Base-by-base conservation (phyloP, 2,329 filamentous ascomycete genomes). In the Ustulina deusta region DNA sequence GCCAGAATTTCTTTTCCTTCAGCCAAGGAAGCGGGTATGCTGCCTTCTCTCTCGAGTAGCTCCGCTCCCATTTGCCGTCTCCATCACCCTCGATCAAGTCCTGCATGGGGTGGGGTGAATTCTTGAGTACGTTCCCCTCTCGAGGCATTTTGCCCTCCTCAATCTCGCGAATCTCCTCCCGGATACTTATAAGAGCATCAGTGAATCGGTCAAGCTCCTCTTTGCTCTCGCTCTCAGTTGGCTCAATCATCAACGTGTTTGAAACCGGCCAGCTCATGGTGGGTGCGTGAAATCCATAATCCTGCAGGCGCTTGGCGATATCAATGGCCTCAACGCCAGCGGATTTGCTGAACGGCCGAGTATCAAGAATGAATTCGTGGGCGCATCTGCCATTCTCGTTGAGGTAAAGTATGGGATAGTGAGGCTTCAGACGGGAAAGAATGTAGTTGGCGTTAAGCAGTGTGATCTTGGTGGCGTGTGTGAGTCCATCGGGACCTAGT, bases 371-470 rank as follows among this genome's bases (percentile, higher is more conserved):
- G 82, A 98, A 98, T 81, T 98, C 95, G 84, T 98, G 95, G 0
- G 95, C 95, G 79, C 95, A 98, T 63, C 94, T 92, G 25, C 91
- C 92, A 70, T 94, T 87, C 62, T 87, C 86, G 80, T 98, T 98
- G 73, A 93, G 97, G 84, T 97, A 97, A n/a, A 97, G 85, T 73
- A 98, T 95, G 1, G 89, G 86, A 82, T 96, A 98, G 83, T 97
- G 90, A 6, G 90, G 89, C 80, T 91, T 91, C 60, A 98, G 90
- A 63, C 92, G 91, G 58, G 92, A 90, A 76, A 97, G 91, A 78
- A 98, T 92, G 84, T 98, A 98, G 86, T 98, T 98, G 71, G 95
- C 95, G 80, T 97, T 97, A 57, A 98, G 88, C n/a, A 98, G 84
- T 2, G 93, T 96, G 74, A 97, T 90, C 83, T 96, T 93, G 63